These are phyloP conservation scores for Aspergillus sparsus DNA, from an alignment of 495 filamentous ascomycete genomes.

Conservation along the genomic window DNA sequence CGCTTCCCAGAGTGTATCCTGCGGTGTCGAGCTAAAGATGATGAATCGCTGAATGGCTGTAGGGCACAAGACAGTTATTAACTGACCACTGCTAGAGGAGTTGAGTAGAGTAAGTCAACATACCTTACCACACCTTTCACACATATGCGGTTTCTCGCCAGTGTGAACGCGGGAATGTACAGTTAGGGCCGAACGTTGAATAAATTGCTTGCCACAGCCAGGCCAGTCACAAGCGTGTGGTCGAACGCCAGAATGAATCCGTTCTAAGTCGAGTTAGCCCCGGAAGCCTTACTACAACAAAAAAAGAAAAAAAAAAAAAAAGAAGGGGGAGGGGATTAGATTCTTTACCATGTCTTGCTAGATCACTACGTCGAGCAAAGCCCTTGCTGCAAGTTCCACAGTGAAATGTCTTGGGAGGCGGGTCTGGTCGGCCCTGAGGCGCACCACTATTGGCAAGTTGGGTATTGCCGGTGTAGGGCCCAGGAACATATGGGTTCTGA, in stretches of 20 bases:
- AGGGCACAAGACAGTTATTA: slow-evolving; percentile 4
- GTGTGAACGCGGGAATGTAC: slow-evolving; percentile 95
- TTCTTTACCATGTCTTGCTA: slow-evolving; percentile 88
- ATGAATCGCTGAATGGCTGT: slow-evolving; percentile 98
- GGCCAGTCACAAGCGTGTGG: slow-evolving; percentile 92
- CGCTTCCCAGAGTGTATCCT: slow-evolving; percentile 95
- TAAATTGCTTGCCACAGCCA: slow-evolving; percentile 93
- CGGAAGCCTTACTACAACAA: too few relatives aligned
- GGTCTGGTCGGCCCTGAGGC: slow-evolving; percentile 51
- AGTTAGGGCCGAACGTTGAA: slow-evolving; percentile 95
- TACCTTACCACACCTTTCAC: slow-evolving; percentile 96
- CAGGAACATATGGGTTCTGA: slow-evolving; percentile 49
- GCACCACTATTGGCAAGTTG: slow-evolving; percentile 37
- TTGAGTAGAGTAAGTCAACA: slow-evolving; percentile 13
- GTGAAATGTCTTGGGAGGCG: slow-evolving; percentile 79
- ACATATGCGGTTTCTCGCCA: slow-evolving; percentile 97
- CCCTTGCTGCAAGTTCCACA: slow-evolving; percentile 89
- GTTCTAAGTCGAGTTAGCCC: slow-evolving; percentile 58
- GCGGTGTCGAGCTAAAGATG: slow-evolving; percentile 89
- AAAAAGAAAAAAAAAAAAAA: neutral
- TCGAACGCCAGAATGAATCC: slow-evolving; percentile 89
- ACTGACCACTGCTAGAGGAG: neutral
- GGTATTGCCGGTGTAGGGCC: slow-evolving; percentile 36
- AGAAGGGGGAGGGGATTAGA: neutral
- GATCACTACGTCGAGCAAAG: slow-evolving; percentile 91